Evolutionary conservation across 2,329 filamentous ascomycete species (phyloP), one percentile per base, ranked within the genome.

Genomic region (Phialophora chinensis): DNA sequence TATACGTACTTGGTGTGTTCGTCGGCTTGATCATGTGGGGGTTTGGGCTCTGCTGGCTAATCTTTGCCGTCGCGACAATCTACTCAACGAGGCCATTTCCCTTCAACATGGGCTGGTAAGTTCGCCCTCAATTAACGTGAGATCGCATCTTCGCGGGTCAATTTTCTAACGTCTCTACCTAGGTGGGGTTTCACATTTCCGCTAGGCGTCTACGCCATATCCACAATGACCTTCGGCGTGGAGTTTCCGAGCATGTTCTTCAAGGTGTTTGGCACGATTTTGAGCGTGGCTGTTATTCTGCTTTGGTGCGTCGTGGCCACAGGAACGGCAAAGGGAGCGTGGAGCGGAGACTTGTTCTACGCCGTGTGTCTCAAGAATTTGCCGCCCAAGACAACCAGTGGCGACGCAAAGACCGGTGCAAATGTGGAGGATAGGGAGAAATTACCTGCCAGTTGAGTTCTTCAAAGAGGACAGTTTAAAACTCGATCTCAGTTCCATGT

Each of bases 111-210:
- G 86, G 86, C 14, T 87, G 86, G 85, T 44, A 44, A 20, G 38
- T 44, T 44, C 38, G 38, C 38, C 17, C 38, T 20, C 38, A n/a
- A 35, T 35, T 2, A 5, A 8, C 17, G 5, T 8, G 38, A n/a
- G 6, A 8, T 44, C 38, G 6, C 38, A n/a, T 44, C 38, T n/a
- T n/a, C 38, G 5, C 17, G 17, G 17, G 38, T 44, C 38, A n/a
- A 4, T 17, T 42, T 42, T 44, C 38, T 44, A n/a, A 44, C 38
- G 1, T 44, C 38, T 44, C 38, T 42, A 44, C n/a, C n/a, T n/a
- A 44, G 38, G 38, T 88, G 85, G 85, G 84, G 83, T 2, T 87
- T 87, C 66, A 86, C 82, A 0, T 88, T 88, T 69, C 86, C 86
- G 0, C 72, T 87, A 1, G 86, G 86, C 2, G 86, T 87, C 0